A percentile compares a stretch with the other conserved stretches of the same genome.
Evolutionary conservation across 768 basidiomycete genomes (phyloP).

Genomic region (Lanmaoa pseudosensibilis): DNA sequence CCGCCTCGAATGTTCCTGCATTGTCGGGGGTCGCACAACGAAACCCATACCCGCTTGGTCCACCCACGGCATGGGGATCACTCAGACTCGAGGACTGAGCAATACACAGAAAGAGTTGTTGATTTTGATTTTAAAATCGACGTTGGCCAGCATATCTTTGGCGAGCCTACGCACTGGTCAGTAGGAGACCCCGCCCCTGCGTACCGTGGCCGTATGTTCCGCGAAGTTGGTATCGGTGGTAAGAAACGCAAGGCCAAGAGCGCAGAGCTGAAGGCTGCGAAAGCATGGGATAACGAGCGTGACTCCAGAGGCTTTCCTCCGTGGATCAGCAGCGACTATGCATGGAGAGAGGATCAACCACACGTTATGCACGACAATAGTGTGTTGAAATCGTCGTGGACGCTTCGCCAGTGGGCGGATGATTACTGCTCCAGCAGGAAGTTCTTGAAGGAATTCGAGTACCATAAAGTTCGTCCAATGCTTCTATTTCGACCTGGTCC

Average conservation of each 20-base stretch:
- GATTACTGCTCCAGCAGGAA: constrained; percentile 74
- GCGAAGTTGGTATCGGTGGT: constrained; percentile 48
- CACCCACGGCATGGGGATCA: constrained; percentile 36
- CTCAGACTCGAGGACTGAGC: constrained; percentile 40
- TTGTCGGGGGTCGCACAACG: constrained; percentile 55
- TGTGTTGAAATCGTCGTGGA: constrained; percentile 53
- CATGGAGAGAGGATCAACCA: constrained; percentile 35
- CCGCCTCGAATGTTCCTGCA: constrained; percentile 49
- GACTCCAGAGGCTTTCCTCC: constrained; percentile 51
- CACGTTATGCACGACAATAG: constrained; percentile 21
- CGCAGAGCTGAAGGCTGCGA: constrained; percentile 43
- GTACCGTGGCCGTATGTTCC: constrained; percentile 62
- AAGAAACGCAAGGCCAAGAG: constrained; percentile 41
- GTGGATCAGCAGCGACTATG: constrained; percentile 41
- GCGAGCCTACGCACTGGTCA: constrained; percentile 53
- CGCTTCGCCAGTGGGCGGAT: constrained; percentile 78
- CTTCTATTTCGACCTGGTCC: not conserved
- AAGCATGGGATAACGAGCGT: constrained; percentile 47
- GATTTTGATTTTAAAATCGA: constrained; percentile 75
- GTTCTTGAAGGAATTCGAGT: constrained; percentile 75
- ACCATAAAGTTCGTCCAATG: constrained; percentile 53
- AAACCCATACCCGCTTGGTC: constrained; percentile 51
- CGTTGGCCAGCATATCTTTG: constrained; percentile 42
- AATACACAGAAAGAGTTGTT: constrained; percentile 56
- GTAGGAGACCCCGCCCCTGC: constrained; percentile 62